Evolutionary conservation across 805 yeast genomes (phyloP), one percentile per base, ranked within the genome.

Genomic region (Jamesozyma hellenica): DNA sequence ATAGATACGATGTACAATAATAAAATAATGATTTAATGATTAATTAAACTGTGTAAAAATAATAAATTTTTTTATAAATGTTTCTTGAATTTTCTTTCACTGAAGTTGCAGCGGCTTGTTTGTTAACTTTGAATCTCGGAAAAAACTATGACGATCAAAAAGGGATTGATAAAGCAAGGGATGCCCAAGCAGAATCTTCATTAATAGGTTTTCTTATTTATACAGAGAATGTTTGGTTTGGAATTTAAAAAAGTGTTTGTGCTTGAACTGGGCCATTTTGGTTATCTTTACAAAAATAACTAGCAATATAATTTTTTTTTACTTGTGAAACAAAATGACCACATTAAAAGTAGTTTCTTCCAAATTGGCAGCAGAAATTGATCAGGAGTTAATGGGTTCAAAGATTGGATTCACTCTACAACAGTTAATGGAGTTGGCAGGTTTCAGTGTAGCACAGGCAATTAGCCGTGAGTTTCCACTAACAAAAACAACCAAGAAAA

Each of bases 391-490:
- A 43, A 90, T 92, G 96, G 77, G 92, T 1, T 63, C 82, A 0
- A 78, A 79, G 2, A 92, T 53, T 35, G 60, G 58, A 17, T 60
- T 53, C 46, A 55, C 62, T 11, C 38, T 53, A 26, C 52, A 59
- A 34, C 62, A 55, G 36, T 38, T 71, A 64, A 92, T 92, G 98
- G 98, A 92, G 61, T 68, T 92, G 32, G 98, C 98, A 0, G 98
- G 98, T 0, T 69, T 88, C 23, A 77, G 96, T 2, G 96, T 90
- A 9, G 96, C 98, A 4, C 84, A 86, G 52, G 84, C 94, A 1
- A 72, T 88, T 3, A 77, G 74, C 53, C 72, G 68, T 36, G 69
- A 77, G 28, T 84, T 72, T 48, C 94, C 94, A 6, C 29, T 47
- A 7, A 13, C 7, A 10, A 13, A 16, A 16, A 28, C 16, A 3